Base-by-base conservation (phyloP, 1,139 yeast species). In the Kurtzmaniella quercitrusa region DNA sequence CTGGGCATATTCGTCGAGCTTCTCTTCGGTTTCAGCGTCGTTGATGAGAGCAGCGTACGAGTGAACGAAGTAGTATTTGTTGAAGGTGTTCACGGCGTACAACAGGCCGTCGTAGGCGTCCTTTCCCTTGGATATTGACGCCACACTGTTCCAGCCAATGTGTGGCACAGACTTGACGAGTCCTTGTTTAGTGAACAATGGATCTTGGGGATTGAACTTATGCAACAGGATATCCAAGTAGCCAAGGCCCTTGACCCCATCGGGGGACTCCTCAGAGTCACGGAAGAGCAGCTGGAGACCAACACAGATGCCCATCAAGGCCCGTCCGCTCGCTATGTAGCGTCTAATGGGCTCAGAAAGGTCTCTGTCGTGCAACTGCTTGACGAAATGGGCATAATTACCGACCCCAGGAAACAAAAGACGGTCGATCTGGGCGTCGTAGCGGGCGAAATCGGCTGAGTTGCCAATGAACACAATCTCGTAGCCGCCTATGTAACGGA, bases 221-320 rank as follows among this genome's bases (percentile, higher is more conserved):
- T 63, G 61, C 51, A 93, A 70, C 7, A 64, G 61, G 41, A 82
- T 68, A 40, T 75, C 75, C 36, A 84, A 61, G 38, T 77, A 69
- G 3, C 65, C 65, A 36, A 82, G 57, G 1, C 97, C 97, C 34
- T 62, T 55, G 6, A 51, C 48, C 6, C 60, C 55, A 14, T 68
- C 73, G 2, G 83, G 81, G 48, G 86, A 77, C 62, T 93, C 98
- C 50, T 78, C 87, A 42, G 95, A 85, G 11, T 81, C 80, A 15
- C 66, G 65, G 55, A 91, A 87, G 38, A 93, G 71, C 1, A 96
- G 75, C 61, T 93, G 98, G 47, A 93, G 70, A 2, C 98, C 98
- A 40, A 93, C 98, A 68, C 98, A 93, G 50, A 93, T 89, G 8
- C 98, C 98, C 96, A 93, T 88, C 34, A 93, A 67, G 11, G 94